These are phyloP conservation scores for Fomitiporia mediterranea DNA, from an alignment of 1,284 basidiomycete genomes.

Conservation along the genomic window DNA sequence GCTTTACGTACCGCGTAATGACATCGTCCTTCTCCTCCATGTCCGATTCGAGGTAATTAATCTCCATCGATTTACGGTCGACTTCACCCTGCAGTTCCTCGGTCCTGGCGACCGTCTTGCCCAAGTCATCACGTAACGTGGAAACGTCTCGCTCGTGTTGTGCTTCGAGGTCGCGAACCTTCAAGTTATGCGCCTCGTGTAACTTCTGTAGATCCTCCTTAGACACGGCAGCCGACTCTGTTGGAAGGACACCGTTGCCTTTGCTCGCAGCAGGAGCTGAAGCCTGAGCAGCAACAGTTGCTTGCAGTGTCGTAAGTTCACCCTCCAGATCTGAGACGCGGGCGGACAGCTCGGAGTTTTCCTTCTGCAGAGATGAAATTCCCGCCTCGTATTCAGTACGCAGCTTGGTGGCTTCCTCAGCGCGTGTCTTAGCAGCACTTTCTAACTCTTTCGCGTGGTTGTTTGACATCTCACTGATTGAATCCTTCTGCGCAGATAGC, in stretches of 20 bases:
- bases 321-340: constrained; percentile 68
- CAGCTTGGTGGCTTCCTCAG: constrained; percentile 62
- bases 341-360: constrained; percentile 56
- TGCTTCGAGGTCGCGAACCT: constrained; percentile 71
- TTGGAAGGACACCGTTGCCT: constrained; percentile 47
- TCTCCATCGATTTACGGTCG: constrained; percentile 70
- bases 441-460: constrained; percentile 69
- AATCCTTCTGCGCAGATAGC: constrained; percentile 61
- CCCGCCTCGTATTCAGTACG: constrained; percentile 57
- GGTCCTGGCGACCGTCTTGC: constrained; percentile 47
- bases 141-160: constrained; percentile 62
- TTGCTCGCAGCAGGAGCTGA: constrained; percentile 40
- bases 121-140: constrained; percentile 55
- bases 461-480: constrained; percentile 60
- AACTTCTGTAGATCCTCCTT: constrained; percentile 69
- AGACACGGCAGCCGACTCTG: constrained; percentile 49
- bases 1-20: constrained; percentile 69
- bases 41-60: constrained; percentile 70
- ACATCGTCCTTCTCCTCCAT: constrained; percentile 70
- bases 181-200: constrained; percentile 78
- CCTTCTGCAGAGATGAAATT: constrained; percentile 43
- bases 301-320: constrained; percentile 62
- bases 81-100: constrained; percentile 58
- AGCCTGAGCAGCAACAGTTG: constrained; percentile 45
- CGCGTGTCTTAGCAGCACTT: constrained; percentile 60